These are phyloP conservation scores for Phaeolepiota aurea DNA, from an alignment of 768 basidiomycete species.

Conservation along the genomic window DNA sequence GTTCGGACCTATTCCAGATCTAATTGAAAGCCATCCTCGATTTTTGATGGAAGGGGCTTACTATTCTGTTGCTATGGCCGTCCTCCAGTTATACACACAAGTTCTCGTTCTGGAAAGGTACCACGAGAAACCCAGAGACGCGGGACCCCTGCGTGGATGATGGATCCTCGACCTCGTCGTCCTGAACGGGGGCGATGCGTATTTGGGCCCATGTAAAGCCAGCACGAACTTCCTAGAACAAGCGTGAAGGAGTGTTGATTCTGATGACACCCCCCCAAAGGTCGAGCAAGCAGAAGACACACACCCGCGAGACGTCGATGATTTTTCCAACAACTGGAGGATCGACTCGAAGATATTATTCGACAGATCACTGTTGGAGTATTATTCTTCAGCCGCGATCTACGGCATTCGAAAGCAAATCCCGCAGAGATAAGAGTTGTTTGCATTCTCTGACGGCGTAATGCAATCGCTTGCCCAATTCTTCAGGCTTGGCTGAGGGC, in stretches of 20 bases:
- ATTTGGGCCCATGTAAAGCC: constrained; percentile 29
- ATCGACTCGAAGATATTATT: neutral
- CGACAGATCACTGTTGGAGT: neutral
- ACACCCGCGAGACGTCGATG: constrained; percentile 32
- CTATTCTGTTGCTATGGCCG: constrained; percentile 17
- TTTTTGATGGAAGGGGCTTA: constrained; percentile 1
- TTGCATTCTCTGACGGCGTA: constrained; percentile 37
- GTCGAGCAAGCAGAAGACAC: no score
- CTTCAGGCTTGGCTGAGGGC: constrained; percentile 57
- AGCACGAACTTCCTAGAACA: constrained; percentile 22
- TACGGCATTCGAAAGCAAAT: no score
- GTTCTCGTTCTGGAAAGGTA: constrained; percentile 62
- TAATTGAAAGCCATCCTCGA: neutral
- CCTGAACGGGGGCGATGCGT: constrained; percentile 17
- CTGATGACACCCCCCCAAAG: no score
- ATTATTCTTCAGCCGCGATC: no score
- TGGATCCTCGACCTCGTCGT: constrained; percentile 20
- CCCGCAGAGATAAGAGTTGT: neutral
- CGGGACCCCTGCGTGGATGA: constrained; percentile 2
- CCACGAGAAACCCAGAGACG: constrained; percentile 17
- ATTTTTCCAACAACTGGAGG: constrained; percentile 54
- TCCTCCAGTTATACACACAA: constrained; percentile 35
- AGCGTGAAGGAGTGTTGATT: no score
- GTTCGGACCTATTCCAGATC: constrained; percentile 19
- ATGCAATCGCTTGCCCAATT: constrained; percentile 49